A percentile compares a stretch with the other conserved stretches of the same genome.
These are phyloP conservation scores for Suhomyces coccinellae DNA, from an alignment of 1,139 yeast species.

Conservation along the genomic window DNA sequence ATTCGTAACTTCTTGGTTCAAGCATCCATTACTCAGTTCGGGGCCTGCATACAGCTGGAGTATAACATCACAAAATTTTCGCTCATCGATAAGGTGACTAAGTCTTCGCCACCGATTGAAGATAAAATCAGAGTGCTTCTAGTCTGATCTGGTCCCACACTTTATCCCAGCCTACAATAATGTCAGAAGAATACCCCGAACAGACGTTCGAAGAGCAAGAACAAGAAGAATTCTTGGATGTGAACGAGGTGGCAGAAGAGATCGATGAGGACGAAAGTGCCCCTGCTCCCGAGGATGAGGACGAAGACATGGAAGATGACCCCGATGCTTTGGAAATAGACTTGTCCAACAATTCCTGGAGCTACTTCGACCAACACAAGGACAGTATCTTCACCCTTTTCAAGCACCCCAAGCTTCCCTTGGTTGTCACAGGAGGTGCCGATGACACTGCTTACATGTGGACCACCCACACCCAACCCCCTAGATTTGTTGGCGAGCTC, in stretches of 20 bases:
- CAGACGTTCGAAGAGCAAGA: constrained; percentile 21
- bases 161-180: neutral
- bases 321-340: constrained; percentile 49
- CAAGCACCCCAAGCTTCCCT: constrained; percentile 77
- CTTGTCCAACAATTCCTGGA: constrained; percentile 82
- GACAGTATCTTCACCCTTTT: constrained; percentile 81
- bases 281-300: constrained; percentile 42
- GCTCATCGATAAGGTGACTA: constrained; percentile 11
- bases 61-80: constrained; percentile 9
- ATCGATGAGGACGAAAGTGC: constrained; percentile 37
- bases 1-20: too few relatives aligned
- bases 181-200: constrained; percentile 12
- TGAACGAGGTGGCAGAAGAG: constrained; percentile 63
- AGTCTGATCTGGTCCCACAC: neutral
- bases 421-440: constrained; percentile 83
- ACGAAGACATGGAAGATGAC: constrained; percentile 31
- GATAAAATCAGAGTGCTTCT: neutral
- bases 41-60: constrained; percentile 9
- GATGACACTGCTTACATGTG: constrained; percentile 87
- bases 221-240: constrained; percentile 55
- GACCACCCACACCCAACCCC: constrained; percentile 87
- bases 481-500: constrained; percentile 72
- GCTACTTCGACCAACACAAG: constrained; percentile 84
- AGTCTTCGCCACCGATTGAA: constrained; percentile 6
- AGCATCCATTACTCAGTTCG: neutral